Conservation (phyloP, 2,329 filamentous ascomycete species). For the Fulvia fulva region DNA sequence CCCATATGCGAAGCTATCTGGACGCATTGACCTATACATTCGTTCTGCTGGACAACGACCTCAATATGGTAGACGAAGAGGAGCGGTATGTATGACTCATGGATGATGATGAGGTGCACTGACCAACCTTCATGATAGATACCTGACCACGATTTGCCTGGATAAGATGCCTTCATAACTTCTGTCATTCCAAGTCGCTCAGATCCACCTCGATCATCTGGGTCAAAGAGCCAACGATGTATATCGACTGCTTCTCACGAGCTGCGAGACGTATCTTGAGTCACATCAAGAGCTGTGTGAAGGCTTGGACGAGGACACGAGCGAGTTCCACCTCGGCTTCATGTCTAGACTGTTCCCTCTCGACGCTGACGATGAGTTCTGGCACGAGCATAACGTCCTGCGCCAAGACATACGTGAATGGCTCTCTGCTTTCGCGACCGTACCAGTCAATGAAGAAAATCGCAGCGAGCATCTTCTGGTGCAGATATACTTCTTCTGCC, state of each 20-base stretch:
- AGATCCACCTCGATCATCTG: constrained; percentile 2
- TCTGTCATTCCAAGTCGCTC: not conserved
- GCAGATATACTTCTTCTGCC: constrained; percentile 6
- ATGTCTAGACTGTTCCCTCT: not conserved
- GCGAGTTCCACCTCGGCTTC: not conserved
- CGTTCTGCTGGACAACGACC: constrained; percentile 10
- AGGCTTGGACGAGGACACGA: not conserved
- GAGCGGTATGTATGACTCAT: constrained; percentile 1
- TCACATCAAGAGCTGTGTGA: not conserved
- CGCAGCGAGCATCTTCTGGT: constrained; percentile 1
- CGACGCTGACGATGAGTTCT: not conserved
- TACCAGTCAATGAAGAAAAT: not conserved
- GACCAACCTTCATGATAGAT: not conserved
- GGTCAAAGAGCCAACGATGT: not conserved
- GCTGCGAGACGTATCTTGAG: constrained; percentile 1
- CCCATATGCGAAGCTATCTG: not conserved
- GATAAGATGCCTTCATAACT: not conserved
- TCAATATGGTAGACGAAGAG: constrained; percentile 6
- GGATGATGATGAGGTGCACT: not conserved
- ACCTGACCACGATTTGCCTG: constrained; percentile 1
- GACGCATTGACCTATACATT: constrained; percentile 10
- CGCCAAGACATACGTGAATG: constrained; percentile 3
- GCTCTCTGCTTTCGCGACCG: constrained; percentile 1
- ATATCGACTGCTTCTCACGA: not conserved
- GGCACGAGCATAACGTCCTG: not conserved